A percentile compares a stretch with the other conserved stretches of the same genome.
phyloP scores from a whole-genome alignment of 2,329 filamentous ascomycete genomes.

The Trichoderma oligosporum region DNA sequence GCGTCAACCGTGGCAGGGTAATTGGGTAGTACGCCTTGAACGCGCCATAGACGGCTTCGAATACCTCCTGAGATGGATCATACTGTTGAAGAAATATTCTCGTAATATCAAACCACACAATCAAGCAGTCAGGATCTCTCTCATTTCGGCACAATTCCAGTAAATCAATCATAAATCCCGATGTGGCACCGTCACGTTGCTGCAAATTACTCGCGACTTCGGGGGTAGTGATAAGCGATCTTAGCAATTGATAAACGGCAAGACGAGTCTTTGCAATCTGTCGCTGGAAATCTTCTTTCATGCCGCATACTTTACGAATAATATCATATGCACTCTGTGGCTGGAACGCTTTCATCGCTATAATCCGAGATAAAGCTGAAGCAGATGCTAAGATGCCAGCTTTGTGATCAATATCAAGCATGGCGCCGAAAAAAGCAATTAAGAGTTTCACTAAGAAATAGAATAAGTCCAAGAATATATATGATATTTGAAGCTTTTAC shows the following conservation, averaged over 20 bases:
- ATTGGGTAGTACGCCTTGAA: slow-evolving; percentile 62
- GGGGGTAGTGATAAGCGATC: slow-evolving; percentile 41
- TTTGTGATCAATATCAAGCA: slow-evolving; percentile 58
- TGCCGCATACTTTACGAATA: slow-evolving; percentile 45
- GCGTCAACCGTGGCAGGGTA: slow-evolving; percentile 49
- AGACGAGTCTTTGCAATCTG: slow-evolving; percentile 51
- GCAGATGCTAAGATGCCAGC: slow-evolving; percentile 55
- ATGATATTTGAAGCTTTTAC: background rate
- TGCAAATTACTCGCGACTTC: slow-evolving; percentile 44
- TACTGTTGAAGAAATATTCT: slow-evolving; percentile 44
- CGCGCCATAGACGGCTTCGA: slow-evolving; percentile 49
- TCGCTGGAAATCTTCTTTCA: slow-evolving; percentile 55
- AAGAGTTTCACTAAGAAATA: slow-evolving; percentile 41
- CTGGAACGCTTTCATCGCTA: slow-evolving; percentile 49
- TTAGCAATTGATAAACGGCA: slow-evolving; percentile 49
- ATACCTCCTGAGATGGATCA: slow-evolving; percentile 41
- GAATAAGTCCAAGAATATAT: background rate
- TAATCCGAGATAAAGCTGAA: slow-evolving; percentile 49
- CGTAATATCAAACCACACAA: slow-evolving; percentile 55
- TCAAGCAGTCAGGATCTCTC: slow-evolving; percentile 54
- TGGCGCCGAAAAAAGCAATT: slow-evolving; percentile 53
- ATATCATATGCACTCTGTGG: slow-evolving; percentile 47
- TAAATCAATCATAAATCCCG: slow-evolving; percentile 48
- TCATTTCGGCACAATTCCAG: slow-evolving; percentile 52
- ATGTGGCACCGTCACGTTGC: slow-evolving; percentile 41